A percentile compares a stretch with the other conserved stretches of the same genome.
These are phyloP conservation scores for Saccharomycopsis fibuligera DNA, from an alignment of 805 yeast genomes.

Conservation along the genomic window DNA sequence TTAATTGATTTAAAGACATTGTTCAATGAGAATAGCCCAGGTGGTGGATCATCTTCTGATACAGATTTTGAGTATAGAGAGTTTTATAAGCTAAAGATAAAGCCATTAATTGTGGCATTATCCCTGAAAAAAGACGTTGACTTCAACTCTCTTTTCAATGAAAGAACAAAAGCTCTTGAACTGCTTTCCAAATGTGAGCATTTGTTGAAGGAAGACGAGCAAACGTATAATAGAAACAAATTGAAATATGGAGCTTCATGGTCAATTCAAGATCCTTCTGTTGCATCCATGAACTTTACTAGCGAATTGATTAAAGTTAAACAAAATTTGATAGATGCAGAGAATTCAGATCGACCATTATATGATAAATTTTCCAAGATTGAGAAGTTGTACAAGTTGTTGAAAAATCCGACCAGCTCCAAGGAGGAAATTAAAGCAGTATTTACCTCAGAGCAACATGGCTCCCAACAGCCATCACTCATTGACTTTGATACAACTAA, in stretches of 20 bases:
- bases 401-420: slow-evolving; percentile 23
- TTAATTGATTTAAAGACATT: slow-evolving; percentile 43
- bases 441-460: not conserved
- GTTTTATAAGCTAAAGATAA: slow-evolving; percentile 27
- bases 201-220: slow-evolving; percentile 30
- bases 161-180: slow-evolving; percentile 34
- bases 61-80: slow-evolving; percentile 27
- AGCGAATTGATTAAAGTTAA: slow-evolving; percentile 51
- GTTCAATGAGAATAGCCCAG: slow-evolving; percentile 9
- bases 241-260: slow-evolving; percentile 32
- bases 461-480: slow-evolving; percentile 4
- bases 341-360: slow-evolving; percentile 50
- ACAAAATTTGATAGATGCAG: slow-evolving; percentile 55
- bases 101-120: slow-evolving; percentile 35
- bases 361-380: slow-evolving; percentile 28
- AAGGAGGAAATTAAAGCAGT: slow-evolving; percentile 12
- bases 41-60: slow-evolving; percentile 28
- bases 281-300: slow-evolving; percentile 38
- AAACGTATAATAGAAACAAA: slow-evolving; percentile 30
- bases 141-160: slow-evolving; percentile 26
- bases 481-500: slow-evolving; percentile 15
- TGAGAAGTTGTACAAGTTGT: slow-evolving; percentile 22
- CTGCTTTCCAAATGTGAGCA: slow-evolving; percentile 33
- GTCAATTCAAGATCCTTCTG: slow-evolving; percentile 33
- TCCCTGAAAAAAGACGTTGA: slow-evolving; percentile 24